These are phyloP conservation scores for Aureobasidium mangrovei DNA, from an alignment of 2,329 filamentous ascomycete genomes.

Conservation along the genomic window DNA sequence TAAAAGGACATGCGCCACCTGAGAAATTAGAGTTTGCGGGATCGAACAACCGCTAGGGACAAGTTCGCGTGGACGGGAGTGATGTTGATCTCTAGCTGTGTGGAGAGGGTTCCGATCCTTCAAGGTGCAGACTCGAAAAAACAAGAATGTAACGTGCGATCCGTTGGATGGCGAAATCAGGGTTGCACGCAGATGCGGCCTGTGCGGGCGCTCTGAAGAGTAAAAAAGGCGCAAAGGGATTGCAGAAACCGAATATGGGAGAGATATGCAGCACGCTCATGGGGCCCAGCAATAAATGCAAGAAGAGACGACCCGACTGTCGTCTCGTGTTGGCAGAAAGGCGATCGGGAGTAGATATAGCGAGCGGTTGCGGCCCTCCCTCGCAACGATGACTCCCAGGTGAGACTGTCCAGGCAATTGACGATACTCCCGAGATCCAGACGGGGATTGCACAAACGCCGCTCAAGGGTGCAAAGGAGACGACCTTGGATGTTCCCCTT, in stretches of 20 bases:
- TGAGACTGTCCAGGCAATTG: too few relatives aligned
- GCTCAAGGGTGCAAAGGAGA: too few relatives aligned
- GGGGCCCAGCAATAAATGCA: not conserved
- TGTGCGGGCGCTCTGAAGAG: not conserved
- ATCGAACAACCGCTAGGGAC: constrained; percentile 11
- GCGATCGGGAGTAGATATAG: too few relatives aligned
- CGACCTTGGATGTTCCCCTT: too few relatives aligned
- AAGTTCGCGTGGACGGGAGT: constrained; percentile 12
- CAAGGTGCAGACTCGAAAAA: constrained; percentile 10
- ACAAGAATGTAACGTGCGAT: constrained; percentile 1
- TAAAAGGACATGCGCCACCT: constrained; percentile 8
- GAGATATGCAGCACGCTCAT: not conserved
- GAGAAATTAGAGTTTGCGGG: constrained; percentile 9
- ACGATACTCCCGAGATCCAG: too few relatives aligned
- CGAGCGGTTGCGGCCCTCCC: too few relatives aligned
- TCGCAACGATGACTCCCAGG: too few relatives aligned
- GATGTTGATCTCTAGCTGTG: constrained; percentile 8
- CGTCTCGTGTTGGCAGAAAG: not conserved
- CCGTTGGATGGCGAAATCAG: not conserved
- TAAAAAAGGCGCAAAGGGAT: not conserved
- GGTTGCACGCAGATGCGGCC: not conserved
- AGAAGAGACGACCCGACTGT: not conserved
- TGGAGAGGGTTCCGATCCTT: constrained; percentile 13
- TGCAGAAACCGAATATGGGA: not conserved
- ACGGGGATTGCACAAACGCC: too few relatives aligned